Evolutionary conservation across 225 moss, liverwort and hornwort genomes (phyloP).

Genomic region (Asterella californica): DNA sequence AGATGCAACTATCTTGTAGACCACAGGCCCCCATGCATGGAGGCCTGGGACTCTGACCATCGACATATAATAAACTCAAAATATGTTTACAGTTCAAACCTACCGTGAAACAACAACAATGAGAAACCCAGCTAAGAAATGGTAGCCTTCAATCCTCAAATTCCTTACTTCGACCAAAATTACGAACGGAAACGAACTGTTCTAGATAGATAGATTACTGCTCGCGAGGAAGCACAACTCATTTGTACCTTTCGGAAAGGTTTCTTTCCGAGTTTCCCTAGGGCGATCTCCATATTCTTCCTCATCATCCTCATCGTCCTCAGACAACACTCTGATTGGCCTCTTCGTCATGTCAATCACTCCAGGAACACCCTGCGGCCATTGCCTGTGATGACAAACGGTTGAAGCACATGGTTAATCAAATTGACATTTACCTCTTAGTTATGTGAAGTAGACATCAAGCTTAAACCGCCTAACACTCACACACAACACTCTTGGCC

Average conservation of each 20-base stretch:
- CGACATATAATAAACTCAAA: too few species aligned
- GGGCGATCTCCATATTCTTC: constrained; percentile 60
- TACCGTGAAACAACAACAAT: too few species aligned
- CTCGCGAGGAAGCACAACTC: background rate
- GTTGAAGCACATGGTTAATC: too few species aligned
- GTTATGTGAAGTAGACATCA: background rate
- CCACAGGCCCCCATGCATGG: background rate
- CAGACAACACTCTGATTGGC: constrained; percentile 47
- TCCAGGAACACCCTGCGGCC: constrained; percentile 54
- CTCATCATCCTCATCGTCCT: constrained; percentile 72
- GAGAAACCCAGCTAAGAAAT: too few species aligned
- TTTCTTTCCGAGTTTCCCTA: constrained; percentile 51
- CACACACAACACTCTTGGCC: background rate
- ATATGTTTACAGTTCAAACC: too few species aligned
- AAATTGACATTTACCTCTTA: too few species aligned
- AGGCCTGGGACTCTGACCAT: too few species aligned
- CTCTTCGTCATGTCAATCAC: constrained; percentile 52
- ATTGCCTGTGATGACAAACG: constrained; percentile 44
- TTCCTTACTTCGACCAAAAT: too few species aligned
- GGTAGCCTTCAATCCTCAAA: too few species aligned
- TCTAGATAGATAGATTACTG: background rate
- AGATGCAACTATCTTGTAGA: background rate
- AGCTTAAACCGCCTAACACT: background rate
- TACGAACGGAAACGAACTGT: too few species aligned
- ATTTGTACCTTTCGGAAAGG: constrained; percentile 47